phyloP scores from a whole-genome alignment of 2,329 filamentous ascomycete genomes.

The Xylaria sp. region DNA sequence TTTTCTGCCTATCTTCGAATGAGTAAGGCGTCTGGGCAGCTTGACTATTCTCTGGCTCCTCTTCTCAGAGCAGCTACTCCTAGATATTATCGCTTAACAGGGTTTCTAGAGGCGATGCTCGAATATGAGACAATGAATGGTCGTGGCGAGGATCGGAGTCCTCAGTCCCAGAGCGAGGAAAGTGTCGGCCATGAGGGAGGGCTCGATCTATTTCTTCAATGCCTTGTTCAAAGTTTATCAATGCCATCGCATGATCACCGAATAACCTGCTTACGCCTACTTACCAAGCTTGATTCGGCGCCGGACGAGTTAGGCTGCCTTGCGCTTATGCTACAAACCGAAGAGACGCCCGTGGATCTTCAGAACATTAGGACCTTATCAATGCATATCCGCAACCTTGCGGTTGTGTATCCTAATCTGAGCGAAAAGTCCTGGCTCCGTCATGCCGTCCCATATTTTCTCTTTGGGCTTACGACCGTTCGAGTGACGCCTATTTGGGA shows the following conservation, averaged over 20 bases:
- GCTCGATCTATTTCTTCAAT: constrained; percentile 69
- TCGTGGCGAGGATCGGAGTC: constrained; percentile 42
- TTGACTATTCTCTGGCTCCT: constrained; percentile 71
- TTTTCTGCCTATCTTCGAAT: constrained; percentile 78
- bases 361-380: constrained; percentile 80
- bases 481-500: constrained; percentile 89
- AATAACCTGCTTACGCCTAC: constrained; percentile 75
- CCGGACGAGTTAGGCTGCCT: constrained; percentile 63
- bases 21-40: constrained; percentile 65
- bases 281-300: constrained; percentile 68
- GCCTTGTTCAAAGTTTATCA: constrained; percentile 77
- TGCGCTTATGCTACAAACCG: constrained; percentile 77
- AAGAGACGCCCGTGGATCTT: constrained; percentile 80
- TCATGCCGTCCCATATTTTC: constrained; percentile 79
- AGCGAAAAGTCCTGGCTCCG: constrained; percentile 72
- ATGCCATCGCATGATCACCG: constrained; percentile 80
- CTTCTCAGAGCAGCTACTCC: constrained; percentile 73
- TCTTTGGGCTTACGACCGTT: constrained; percentile 89
- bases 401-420: constrained; percentile 69
- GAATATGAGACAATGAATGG: constrained; percentile 59
- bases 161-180: constrained; percentile 47
- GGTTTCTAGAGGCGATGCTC: constrained; percentile 72
- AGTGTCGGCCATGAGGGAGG: constrained; percentile 61
- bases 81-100: constrained; percentile 70
- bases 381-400: constrained; percentile 85